Base-by-base conservation (phyloP, 352 stramenopile species). In the Globisporangium megalacanthum region DNA sequence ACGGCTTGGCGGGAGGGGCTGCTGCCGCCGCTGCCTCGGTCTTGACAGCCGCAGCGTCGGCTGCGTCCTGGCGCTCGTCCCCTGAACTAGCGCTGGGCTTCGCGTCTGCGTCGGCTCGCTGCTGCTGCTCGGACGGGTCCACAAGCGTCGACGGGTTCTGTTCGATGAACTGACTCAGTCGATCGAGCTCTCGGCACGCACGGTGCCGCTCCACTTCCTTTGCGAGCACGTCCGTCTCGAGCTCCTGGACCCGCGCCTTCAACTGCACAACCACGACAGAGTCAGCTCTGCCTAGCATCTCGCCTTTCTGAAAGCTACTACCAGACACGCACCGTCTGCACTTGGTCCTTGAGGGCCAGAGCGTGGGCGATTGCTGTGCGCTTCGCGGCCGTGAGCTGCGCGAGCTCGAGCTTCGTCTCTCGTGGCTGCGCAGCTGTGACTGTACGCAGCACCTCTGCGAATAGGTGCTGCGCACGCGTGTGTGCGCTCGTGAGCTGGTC, bases 121-220 rank as follows among this genome's bases (percentile, higher is more conserved):
- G 54, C 45, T 62, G 68, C 1, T 56, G 48, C 33, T 71, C 67
- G 15, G 35, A 39, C 9, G 39, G 64, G 44, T 58, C 36, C n/a
- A 59, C 46, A 52, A 48, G 37, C 48, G 14, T 65, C 44, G 51
- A 36, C 31, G 20, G 47, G 17, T 58, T 48, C 37, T 70, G 60
- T 51, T 89, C 74, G n/a, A 92, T 58, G 35, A 69, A 79, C 48
- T 73, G 60, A 46, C 74, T 79, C 31, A 92, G 44, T 17, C 85
- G 81, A 58, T 95, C 85, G 31, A 83, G 86, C 17, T 88, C 78
- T 48, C 85, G 70, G 62, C 83, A 93, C 15, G 78, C 85, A 22
- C 68, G 75, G 73, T 94, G 85, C 0, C 85, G 73, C 54, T 93
- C 81, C 5, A 77, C 69, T 65, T 94, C 85, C 56, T 92, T 94